A percentile compares a stretch with the other conserved stretches of the same genome.
phyloP scores from a whole-genome alignment of 2,329 filamentous ascomycete genomes.

The Colletotrichum tabaci region DNA sequence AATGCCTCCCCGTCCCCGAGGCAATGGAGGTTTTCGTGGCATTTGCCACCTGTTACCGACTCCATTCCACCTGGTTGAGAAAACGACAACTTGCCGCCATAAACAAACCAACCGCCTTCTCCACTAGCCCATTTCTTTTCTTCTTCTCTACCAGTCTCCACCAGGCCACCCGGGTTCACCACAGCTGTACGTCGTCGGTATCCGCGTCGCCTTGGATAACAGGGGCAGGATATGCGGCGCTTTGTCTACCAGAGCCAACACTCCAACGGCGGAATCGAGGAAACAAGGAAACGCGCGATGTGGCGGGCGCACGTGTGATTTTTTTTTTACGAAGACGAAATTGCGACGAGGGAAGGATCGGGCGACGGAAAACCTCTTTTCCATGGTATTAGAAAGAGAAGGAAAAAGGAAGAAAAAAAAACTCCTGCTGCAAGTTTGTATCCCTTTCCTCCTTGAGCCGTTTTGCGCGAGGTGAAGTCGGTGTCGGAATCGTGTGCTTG shows the following conservation, averaged over 20 bases:
- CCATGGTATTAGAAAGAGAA: conserved; percentile 18
- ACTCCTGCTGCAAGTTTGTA: conserved; percentile 33
- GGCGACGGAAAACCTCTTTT: conserved; percentile 17
- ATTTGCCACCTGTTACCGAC: conserved; percentile 17
- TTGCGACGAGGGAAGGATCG: conserved; percentile 30
- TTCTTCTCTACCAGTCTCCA: conserved; percentile 12
- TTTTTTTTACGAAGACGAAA: conserved; percentile 19
- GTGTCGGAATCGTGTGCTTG: conserved; percentile 38
- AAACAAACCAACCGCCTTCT: conserved; percentile 23
- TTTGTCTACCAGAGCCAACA: conserved; percentile 31
- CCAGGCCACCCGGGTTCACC: conserved; percentile 17
- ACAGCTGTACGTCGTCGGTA: conserved; percentile 6
- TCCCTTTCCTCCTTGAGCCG: conserved; percentile 27
- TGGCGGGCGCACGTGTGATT: background rate
- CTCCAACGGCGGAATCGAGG: conserved; percentile 29
- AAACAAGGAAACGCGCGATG: conserved; percentile 32
- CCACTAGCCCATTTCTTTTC: conserved; percentile 7
- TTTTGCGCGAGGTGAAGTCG: conserved; percentile 28
- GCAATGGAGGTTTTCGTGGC: conserved; percentile 7
- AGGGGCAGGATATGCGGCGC: conserved; percentile 5
- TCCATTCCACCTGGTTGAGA: conserved; percentile 26
- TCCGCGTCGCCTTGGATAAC: conserved; percentile 21
- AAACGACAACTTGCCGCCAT: conserved; percentile 34
- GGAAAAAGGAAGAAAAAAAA: conserved; percentile 15
- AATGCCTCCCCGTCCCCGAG: conserved; percentile 10